Conservation (phyloP, 805 yeast species). For the Kuraishia capsulata region DNA sequence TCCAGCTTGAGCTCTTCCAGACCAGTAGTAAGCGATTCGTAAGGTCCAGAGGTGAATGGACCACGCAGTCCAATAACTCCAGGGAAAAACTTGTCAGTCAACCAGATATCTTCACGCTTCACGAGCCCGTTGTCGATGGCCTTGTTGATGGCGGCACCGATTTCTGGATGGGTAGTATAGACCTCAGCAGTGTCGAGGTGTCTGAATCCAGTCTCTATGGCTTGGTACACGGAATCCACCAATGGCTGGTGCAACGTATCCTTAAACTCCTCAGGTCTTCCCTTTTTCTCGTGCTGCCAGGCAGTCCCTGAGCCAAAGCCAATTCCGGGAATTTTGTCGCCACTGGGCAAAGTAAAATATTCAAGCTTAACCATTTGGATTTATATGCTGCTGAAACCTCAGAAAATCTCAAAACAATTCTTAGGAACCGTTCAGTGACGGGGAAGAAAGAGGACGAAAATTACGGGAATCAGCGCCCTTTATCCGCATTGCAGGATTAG, state of each 20-base stretch:
- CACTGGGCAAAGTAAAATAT: slow-evolving; percentile 20
- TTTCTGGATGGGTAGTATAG: slow-evolving; percentile 54
- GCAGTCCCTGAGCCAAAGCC: slow-evolving; percentile 58
- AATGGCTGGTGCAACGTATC: slow-evolving; percentile 25
- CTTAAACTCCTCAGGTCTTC: slow-evolving; percentile 7
- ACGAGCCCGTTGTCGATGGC: slow-evolving; percentile 20
- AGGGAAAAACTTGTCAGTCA: slow-evolving; percentile 52
- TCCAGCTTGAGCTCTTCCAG: slow-evolving; percentile 38
- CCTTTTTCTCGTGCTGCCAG: slow-evolving; percentile 32
- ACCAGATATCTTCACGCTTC: slow-evolving; percentile 39
- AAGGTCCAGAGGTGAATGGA: slow-evolving; percentile 26
- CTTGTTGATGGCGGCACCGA: slow-evolving; percentile 41
- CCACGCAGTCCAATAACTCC: slow-evolving; percentile 15
- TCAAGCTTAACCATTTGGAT: slow-evolving; percentile 8
- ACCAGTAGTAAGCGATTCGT: slow-evolving; percentile 35
- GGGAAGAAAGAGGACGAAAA: no score
- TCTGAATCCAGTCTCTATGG: slow-evolving; percentile 42
- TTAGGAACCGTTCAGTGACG: no score
- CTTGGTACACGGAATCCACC: slow-evolving; percentile 33
- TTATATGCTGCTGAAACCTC: no score
- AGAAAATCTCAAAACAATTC: no score
- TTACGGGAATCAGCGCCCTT: no score
- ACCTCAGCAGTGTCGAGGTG: slow-evolving; percentile 65
- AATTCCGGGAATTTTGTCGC: slow-evolving; percentile 28
- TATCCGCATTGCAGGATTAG: no score